These are phyloP conservation scores for Xylaria nigripes DNA, from an alignment of 495 filamentous ascomycete species.

Conservation along the genomic window DNA sequence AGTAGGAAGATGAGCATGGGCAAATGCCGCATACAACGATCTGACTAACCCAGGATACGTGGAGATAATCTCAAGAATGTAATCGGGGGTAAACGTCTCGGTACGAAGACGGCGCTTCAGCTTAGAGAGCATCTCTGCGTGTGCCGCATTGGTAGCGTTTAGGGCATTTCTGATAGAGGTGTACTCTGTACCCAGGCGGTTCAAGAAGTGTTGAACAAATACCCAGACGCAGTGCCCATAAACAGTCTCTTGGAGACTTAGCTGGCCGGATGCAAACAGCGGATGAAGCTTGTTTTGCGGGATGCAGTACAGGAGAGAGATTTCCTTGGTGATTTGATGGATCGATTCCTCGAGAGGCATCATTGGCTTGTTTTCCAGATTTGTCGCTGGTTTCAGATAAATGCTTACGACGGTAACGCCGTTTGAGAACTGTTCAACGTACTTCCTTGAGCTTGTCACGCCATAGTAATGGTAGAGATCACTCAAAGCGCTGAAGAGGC, in stretches of 20 bases:
- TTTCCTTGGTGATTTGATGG: conserved; percentile 98
- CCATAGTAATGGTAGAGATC: conserved; percentile 99
- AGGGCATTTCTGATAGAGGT: conserved; percentile 74
- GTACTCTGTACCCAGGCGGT: conserved; percentile 89
- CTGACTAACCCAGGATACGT: conserved; percentile 84
- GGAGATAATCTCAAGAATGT: conserved; percentile 93
- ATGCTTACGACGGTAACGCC: conserved; percentile 94
- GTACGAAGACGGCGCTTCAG: conserved; percentile 91
- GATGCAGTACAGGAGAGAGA: conserved; percentile 93
- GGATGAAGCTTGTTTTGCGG: conserved; percentile 91
- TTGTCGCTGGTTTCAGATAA: conserved; percentile 68
- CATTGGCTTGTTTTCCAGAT: conserved; percentile 39
- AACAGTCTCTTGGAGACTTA: conserved; percentile 93
- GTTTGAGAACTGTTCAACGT: conserved; percentile 98
- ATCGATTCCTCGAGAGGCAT: conserved; percentile 79
- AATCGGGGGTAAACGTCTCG: conserved; percentile 96
- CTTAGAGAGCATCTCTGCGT: conserved; percentile 87
- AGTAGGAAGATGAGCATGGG: conserved; percentile 80
- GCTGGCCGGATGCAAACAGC: conserved; percentile 76
- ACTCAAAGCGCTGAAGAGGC: conserved; percentile 88
- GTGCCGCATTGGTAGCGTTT: conserved; percentile 61
- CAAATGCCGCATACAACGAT: conserved; percentile 84
- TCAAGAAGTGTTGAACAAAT: conserved; percentile 94
- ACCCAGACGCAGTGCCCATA: conserved; percentile 97
- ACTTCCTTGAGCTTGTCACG: conserved; percentile 90